Evolutionary conservation across 495 filamentous ascomycete species (phyloP).

Genomic region (Neurospora cerealis): DNA sequence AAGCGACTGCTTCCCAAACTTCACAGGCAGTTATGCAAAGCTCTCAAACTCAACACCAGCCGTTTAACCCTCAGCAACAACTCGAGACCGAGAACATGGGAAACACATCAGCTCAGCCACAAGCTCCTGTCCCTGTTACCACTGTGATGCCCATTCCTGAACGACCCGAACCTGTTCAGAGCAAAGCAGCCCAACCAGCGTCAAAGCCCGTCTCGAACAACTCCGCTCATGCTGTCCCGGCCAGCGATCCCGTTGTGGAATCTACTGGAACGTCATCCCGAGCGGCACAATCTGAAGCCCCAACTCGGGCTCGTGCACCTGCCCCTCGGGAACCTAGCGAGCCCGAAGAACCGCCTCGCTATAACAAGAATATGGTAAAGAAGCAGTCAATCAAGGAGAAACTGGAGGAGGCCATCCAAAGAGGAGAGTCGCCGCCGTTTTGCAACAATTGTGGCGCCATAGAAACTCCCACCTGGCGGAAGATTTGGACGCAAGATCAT

Average conservation of each 20-base stretch:
- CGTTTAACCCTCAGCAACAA: not conserved
- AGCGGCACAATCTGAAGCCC: constrained; percentile 15
- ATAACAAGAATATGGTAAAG: constrained; percentile 43
- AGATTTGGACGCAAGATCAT: constrained; percentile 65
- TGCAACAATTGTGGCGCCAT: constrained; percentile 91
- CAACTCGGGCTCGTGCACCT: constrained; percentile 17
- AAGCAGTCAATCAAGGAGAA: constrained; percentile 53
- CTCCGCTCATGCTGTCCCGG: constrained; percentile 1
- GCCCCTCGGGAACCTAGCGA: constrained; percentile 15
- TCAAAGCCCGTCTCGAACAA: constrained; percentile 11
- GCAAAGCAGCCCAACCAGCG: constrained; percentile 2
- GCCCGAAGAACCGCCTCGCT: constrained; percentile 11
- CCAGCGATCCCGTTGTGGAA: constrained; percentile 15
- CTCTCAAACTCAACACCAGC: not conserved
- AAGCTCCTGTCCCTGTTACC: not conserved
- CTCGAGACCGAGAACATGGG: not conserved
- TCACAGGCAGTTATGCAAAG: not conserved
- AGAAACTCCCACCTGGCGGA: constrained; percentile 91
- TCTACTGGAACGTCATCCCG: constrained; percentile 7
- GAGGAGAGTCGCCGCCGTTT: constrained; percentile 70
- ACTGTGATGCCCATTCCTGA: constrained; percentile 6
- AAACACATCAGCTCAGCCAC: not conserved
- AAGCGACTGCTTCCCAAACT: not conserved
- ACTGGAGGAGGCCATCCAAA: constrained; percentile 54
- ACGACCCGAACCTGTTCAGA: constrained; percentile 2